phyloP scores from a whole-genome alignment of 331 rosid genomes.

The Cydonia oblonga region DNA sequence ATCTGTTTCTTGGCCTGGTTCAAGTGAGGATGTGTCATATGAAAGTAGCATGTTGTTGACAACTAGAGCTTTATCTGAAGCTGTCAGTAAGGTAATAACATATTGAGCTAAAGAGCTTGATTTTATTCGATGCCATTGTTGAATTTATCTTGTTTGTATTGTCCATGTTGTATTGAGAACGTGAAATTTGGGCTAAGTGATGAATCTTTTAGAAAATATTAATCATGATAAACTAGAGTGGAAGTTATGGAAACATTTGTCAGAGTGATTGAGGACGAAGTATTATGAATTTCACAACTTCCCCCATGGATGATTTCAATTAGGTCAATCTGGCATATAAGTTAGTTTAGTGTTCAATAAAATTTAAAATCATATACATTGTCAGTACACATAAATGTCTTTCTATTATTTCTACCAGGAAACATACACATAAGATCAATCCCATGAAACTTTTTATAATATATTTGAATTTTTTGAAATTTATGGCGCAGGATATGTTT shows the following conservation, averaged over 20 bases:
- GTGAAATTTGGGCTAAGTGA: background rate
- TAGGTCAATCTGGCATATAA: background rate
- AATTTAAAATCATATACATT: background rate
- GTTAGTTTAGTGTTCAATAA: background rate
- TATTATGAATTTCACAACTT: background rate
- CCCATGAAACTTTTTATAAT: background rate
- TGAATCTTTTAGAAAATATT: background rate
- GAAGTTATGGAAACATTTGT: background rate
- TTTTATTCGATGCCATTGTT: background rate
- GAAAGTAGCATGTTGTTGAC: slow-evolving; percentile 79
- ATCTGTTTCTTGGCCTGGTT: slow-evolving; percentile 96
- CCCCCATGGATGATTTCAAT: background rate
- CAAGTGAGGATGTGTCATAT: slow-evolving; percentile 61
- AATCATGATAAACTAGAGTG: background rate
- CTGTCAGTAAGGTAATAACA: slow-evolving; percentile 53
- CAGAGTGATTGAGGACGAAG: background rate
- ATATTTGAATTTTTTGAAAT: background rate
- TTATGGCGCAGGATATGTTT: background rate
- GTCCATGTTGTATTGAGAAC: background rate
- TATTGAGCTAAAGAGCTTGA: slow-evolving; percentile 1
- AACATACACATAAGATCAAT: background rate
- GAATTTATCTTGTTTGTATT: background rate
- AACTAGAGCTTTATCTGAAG: slow-evolving; percentile 75
- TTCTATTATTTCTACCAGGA: background rate
- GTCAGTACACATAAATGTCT: background rate